Base-by-base conservation (phyloP, 2,329 filamentous ascomycete genomes). In the Stemphylium lycopersici region DNA sequence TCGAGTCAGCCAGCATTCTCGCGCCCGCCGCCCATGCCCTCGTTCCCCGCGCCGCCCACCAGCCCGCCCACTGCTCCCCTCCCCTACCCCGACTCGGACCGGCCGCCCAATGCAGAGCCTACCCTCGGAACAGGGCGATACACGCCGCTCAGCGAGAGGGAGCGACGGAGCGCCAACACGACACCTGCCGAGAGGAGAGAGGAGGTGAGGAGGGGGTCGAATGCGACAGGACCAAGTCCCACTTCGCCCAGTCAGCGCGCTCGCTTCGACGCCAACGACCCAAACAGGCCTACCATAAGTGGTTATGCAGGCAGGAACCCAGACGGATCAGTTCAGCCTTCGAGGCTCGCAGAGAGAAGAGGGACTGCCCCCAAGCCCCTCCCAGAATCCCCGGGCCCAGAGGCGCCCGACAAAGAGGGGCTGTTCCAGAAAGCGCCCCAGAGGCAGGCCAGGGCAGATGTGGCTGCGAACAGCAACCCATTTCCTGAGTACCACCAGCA, bases 291-390 rank as follows among this genome's bases (percentile, higher is more conserved):
- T 6, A 80, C 78, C 4, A 62, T 78, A 15, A 73, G 75, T 31
- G 79, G 79, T 20, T 82, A 81, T 63, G 78, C 73, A 16, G 68
- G 61, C 11, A 55, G 71, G 59, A 58, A 69, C 47, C 46, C 67
- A 39, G 67, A 74, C 47, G 70, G 70, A 2, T 61, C 70, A 12
- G 58, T 74, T 44, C 72, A 83, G 71, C 80, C 82, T 11, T 85
- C 85, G 38, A 84, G 85, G 43, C 80, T 96, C 55, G 91, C 91
- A 15, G 91, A 96, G 78, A 83, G 93, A 62, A 85, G 93, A 68
- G 90, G 90, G 20, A 88, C 89, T n/a, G 87, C 83, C 6, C 90
- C 91, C 20, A 93, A 91, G 70, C 89, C 91, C 42, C 81, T 96
- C 44, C 89, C 91, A 52, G 91, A 93, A 58, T 93, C 92, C 1